phyloP scores from a whole-genome alignment of 345 rosid species.

The Corymbia maculata region DNA sequence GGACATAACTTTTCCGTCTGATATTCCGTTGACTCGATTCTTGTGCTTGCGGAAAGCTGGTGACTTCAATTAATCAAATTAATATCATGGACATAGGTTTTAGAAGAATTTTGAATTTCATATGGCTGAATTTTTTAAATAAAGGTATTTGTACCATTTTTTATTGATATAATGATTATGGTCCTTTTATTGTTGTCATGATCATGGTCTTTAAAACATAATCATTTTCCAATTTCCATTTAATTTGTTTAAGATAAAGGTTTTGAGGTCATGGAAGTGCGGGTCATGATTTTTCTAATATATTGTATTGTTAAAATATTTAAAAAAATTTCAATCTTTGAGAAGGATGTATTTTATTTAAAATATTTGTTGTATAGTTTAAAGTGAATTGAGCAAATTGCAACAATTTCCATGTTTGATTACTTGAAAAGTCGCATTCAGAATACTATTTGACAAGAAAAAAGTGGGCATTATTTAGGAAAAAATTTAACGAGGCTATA shows the following conservation, averaged over 20 bases:
- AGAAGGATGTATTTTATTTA: neutral
- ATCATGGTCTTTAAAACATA: neutral
- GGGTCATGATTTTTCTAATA: neutral
- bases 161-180: neutral
- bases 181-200: neutral
- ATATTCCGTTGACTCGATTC: rapidly evolving
- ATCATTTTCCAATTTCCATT: neutral
- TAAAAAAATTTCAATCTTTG: neutral
- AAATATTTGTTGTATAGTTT: neutral
- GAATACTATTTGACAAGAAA: neutral
- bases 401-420: neutral
- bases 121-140: neutral
- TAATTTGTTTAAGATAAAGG: neutral
- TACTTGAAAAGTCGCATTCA: neutral
- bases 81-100: neutral
- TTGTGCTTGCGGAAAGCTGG: too few species aligned
- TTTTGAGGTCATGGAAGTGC: neutral
- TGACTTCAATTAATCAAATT: slow-evolving; percentile 9
- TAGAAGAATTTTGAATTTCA: neutral
- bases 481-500: neutral
- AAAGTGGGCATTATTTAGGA: neutral
- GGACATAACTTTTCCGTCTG: neutral
- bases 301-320: neutral
- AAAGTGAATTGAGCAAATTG: neutral
- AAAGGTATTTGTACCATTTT: neutral